Evolutionary conservation across 2,329 filamentous ascomycete species (phyloP).

Genomic region (Penicillium thymicola): DNA sequence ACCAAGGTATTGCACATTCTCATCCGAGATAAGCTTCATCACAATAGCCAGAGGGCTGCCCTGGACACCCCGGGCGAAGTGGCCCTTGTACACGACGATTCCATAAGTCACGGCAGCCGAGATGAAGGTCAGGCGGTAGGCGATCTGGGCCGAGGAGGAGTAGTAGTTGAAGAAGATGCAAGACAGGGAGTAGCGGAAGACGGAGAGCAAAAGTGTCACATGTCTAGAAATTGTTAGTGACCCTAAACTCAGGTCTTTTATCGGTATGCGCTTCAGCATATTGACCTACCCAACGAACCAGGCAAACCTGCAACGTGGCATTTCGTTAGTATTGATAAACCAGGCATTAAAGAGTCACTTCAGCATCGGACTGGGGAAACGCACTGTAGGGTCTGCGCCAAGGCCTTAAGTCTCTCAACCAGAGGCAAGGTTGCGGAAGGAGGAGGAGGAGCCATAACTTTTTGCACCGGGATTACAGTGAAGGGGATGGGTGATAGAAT

Average conservation of each 20-base stretch:
- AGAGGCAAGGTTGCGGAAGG: constrained; percentile 63
- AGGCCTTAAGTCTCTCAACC: constrained; percentile 67
- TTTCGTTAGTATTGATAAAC: constrained; percentile 23
- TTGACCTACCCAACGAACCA: constrained; percentile 74
- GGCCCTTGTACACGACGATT: constrained; percentile 98
- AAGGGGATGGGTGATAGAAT: constrained; percentile 7
- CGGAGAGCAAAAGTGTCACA: constrained; percentile 76
- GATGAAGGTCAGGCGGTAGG: constrained; percentile 87
- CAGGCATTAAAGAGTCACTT: constrained; percentile 12
- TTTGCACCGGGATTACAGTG: not conserved
- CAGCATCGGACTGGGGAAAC: constrained; percentile 45
- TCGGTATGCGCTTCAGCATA: constrained; percentile 6
- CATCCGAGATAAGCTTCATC: constrained; percentile 71
- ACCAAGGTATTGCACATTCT: constrained; percentile 98
- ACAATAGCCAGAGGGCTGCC: constrained; percentile 61
- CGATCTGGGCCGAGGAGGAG: constrained; percentile 70
- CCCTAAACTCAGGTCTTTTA: not conserved
- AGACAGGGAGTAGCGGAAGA: constrained; percentile 77
- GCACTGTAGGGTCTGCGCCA: constrained; percentile 87
- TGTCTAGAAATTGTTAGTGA: constrained; percentile 59
- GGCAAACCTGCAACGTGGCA: constrained; percentile 50
- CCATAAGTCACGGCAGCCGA: constrained; percentile 90
- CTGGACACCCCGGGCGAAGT: constrained; percentile 75
- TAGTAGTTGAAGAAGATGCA: constrained; percentile 88
- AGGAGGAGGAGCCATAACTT: constrained; percentile 69